A percentile compares a stretch with the other conserved stretches of the same genome.
phyloP scores from a whole-genome alignment of 2,329 filamentous ascomycete species.

The Orbilia blumenaviensis region DNA sequence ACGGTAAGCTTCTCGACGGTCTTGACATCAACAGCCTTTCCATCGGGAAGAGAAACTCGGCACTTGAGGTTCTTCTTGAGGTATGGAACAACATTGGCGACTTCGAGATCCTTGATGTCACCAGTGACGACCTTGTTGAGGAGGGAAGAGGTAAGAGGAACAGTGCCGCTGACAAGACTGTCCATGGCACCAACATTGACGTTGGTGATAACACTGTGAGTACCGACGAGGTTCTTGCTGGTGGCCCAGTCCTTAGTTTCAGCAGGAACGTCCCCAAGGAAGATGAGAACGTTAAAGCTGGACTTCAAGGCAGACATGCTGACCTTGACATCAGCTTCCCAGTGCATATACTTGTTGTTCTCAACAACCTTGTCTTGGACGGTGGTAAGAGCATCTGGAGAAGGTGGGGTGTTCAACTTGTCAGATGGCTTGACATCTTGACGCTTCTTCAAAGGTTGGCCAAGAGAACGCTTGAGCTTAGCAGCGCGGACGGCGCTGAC shows the following conservation, averaged over 20 bases:
- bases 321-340: conserved; percentile 60
- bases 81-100: conserved; percentile 59
- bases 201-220: conserved; percentile 61
- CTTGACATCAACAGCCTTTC: conserved; percentile 52
- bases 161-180: conserved; percentile 61
- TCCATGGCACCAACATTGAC: conserved; percentile 56
- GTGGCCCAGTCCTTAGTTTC: conserved; percentile 59
- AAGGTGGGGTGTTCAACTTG: conserved; percentile 26
- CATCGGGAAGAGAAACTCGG: conserved; percentile 55
- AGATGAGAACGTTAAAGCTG: conserved; percentile 60
- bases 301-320: conserved; percentile 60
- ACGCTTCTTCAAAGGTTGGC: conserved; percentile 11
- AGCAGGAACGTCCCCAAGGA: conserved; percentile 59
- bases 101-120: conserved; percentile 58
- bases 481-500: conserved; percentile 16
- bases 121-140: conserved; percentile 59
- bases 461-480: conserved; percentile 44
- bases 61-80: conserved; percentile 59
- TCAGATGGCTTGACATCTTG: conserved; percentile 15
- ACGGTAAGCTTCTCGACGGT: conserved; percentile 58
- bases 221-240: conserved; percentile 62
- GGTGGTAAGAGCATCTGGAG: conserved; percentile 17
- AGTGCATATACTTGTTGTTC: conserved; percentile 58
- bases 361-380: conserved; percentile 45
- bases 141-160: conserved; percentile 61